Base-by-base conservation (phyloP, 352 stramenopile species). In the Pythium rhizo-oryzae region DNA sequence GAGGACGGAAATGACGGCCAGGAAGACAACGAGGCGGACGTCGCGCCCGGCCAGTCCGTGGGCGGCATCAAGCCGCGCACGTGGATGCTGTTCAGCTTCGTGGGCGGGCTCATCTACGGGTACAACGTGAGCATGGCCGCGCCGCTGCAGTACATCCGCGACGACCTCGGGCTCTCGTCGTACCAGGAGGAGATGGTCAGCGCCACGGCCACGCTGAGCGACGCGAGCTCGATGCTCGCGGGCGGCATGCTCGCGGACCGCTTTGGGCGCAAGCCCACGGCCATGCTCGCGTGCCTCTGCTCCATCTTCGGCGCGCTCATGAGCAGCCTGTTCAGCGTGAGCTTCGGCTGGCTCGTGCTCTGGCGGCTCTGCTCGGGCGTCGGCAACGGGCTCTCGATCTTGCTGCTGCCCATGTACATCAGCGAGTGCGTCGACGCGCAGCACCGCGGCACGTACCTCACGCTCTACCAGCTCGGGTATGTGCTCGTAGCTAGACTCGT, bases 371-470 rank as follows among this genome's bases (percentile, higher is more conserved):
- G 79, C 68, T 81, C 83, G 1, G 87, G 87, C 55, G 76, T 96
- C 19, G 85, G 87, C 61, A 96, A 96, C 30, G 87, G 85, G 1
- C 71, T 96, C 63, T 96, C 85, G 16, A 96, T 96, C 46, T 64
- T 96, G 39, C 70, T 96, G 41, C 72, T 96, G n/a, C 87, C 87
- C 39, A 96, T 96, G 87, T 96, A 94, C 76, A 94, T 94, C 37
- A 93, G 86, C 55, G 88, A 96, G 61, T 92, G 82, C 50, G 81
- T 94, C 19, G 78, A 90, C 60, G 77, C 83, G 46, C 65, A 78
- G 7, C 82, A 76, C 66, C 84, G 88, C 24, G 85, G 86, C 21
- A 71, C 72, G 5, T 91, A 89, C 71, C 75, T 96, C 43, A 90
- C 86, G 28, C 72, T 93, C 43, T 96, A 88, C 57, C 86, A 96